These are phyloP conservation scores for Deuterostichococcus epilithicus DNA, from an alignment of 139 green algal genomes.

Conservation along the genomic window DNA sequence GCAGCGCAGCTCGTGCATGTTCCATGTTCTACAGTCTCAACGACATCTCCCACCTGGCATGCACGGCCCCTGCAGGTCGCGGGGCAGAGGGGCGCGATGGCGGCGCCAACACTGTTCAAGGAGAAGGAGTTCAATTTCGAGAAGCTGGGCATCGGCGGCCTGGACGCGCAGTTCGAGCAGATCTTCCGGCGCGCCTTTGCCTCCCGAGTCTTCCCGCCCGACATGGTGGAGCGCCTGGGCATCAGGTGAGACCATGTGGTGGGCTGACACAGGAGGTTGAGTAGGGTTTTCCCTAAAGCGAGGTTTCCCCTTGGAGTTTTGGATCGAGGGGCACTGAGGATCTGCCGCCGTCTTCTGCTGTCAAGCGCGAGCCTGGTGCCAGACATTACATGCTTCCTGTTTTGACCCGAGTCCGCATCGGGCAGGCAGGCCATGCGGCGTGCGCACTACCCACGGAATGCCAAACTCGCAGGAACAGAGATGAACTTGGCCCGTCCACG, in stretches of 20 bases:
- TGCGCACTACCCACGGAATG: too few species aligned
- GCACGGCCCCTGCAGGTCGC: slow-evolving; percentile 63
- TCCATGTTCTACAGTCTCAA: slow-evolving; percentile 2
- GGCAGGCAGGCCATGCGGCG: too few species aligned
- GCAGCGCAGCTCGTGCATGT: slow-evolving; percentile 9
- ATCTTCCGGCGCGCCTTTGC: slow-evolving; percentile 98
- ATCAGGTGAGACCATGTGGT: slow-evolving; percentile 45
- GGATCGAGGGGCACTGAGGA: too few species aligned
- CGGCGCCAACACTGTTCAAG: slow-evolving; percentile 89
- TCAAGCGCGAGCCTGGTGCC: too few species aligned
- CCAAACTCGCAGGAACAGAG: too few species aligned
- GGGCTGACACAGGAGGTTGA: too few species aligned
- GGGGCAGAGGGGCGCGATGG: slow-evolving; percentile 66
- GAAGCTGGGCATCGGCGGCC: slow-evolving; percentile 93
- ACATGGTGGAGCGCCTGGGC: slow-evolving; percentile 83
- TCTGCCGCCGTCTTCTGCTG: too few species aligned
- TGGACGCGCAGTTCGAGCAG: slow-evolving; percentile 94
- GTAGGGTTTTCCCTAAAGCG: too few species aligned
- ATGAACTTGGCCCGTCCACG: too few species aligned
- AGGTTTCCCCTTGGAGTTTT: too few species aligned
- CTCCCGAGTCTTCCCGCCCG: slow-evolving; percentile 87
- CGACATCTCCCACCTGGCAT: not conserved
- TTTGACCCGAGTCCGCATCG: too few species aligned
- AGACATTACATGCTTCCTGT: too few species aligned
- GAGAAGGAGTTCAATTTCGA: slow-evolving; percentile 93